These are phyloP conservation scores for Colletotrichum costaricense DNA, from an alignment of 2,329 filamentous ascomycete genomes.

Conservation along the genomic window DNA sequence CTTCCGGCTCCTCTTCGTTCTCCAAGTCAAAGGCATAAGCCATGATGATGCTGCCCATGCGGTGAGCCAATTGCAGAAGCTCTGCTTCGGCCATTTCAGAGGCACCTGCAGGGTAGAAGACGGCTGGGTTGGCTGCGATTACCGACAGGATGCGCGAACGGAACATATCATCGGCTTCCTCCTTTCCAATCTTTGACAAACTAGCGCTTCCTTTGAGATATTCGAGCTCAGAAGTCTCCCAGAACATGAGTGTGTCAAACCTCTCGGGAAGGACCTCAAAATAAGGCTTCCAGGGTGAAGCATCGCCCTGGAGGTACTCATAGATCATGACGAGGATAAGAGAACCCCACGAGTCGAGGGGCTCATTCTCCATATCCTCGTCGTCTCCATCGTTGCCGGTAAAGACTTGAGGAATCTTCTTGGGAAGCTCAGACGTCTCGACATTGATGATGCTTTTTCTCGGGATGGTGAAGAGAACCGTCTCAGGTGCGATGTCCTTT, in stretches of 20 bases:
- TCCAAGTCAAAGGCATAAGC: slow-evolving; percentile 90
- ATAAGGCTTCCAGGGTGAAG: slow-evolving; percentile 81
- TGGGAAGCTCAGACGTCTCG: slow-evolving; percentile 76
- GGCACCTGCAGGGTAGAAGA: slow-evolving; percentile 57
- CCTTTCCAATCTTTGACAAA: slow-evolving; percentile 80
- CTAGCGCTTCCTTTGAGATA: slow-evolving; percentile 83
- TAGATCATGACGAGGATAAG: slow-evolving; percentile 85
- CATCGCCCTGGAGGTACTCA: slow-evolving; percentile 70
- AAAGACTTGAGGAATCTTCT: slow-evolving; percentile 66
- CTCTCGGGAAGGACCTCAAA: slow-evolving; percentile 76
- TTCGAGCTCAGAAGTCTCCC: slow-evolving; percentile 76
- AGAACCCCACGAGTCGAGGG: slow-evolving; percentile 65
- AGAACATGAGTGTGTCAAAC: slow-evolving; percentile 94
- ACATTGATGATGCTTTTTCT: slow-evolving; percentile 76
- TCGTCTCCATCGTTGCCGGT: slow-evolving; percentile 46
- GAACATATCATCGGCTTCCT: slow-evolving; percentile 78
- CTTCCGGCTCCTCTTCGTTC: slow-evolving; percentile 65
- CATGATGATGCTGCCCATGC: slow-evolving; percentile 91
- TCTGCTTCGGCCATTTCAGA: slow-evolving; percentile 53
- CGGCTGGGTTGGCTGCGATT: slow-evolving; percentile 54
- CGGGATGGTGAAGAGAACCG: slow-evolving; percentile 84
- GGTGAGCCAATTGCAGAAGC: slow-evolving; percentile 70
- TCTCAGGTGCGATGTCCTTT: slow-evolving; percentile 77
- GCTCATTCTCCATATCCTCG: slow-evolving; percentile 48
- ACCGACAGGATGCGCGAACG: slow-evolving; percentile 62